A percentile compares a stretch with the other conserved stretches of the same genome.
Conservation (phyloP, 2,329 filamentous ascomycete species). For the Diaporthe australafricana region DNA sequence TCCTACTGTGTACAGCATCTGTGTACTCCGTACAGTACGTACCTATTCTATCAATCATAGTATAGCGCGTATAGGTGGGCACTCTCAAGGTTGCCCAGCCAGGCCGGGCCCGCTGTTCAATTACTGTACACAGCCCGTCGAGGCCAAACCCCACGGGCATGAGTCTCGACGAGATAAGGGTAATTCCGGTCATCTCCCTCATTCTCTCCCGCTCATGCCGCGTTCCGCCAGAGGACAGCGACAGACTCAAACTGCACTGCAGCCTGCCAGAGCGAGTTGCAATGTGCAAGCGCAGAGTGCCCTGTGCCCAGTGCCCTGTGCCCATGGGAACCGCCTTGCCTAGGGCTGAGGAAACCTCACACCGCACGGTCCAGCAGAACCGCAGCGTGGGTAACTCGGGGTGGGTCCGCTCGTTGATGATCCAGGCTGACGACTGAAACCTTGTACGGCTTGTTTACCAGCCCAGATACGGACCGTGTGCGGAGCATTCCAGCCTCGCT, state of each 20-base stretch:
- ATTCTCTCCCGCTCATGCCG: neutral
- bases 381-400: conserved; percentile 34
- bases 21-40: neutral
- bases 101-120: neutral
- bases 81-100: neutral
- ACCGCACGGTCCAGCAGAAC: conserved; percentile 35
- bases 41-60: neutral
- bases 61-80: neutral
- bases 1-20: neutral
- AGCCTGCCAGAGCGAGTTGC: neutral
- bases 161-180: neutral
- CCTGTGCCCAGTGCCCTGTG: neutral
- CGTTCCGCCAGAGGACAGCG: neutral
- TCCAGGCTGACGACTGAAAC: conserved; percentile 23
- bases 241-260: neutral
- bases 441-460: conserved; percentile 17
- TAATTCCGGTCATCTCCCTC: neutral
- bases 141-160: too few species aligned
- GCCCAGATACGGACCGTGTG: conserved; percentile 13
- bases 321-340: conserved; percentile 8
- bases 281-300: neutral
- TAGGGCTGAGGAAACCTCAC: conserved; percentile 32
- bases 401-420: conserved; percentile 23
- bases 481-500: conserved; percentile 7
- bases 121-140: too few species aligned